Percentiles rank a stretch among this genome's conserved stretches.
phyloP scores from a whole-genome alignment of 2,329 filamentous ascomycete species.

The Pseudogymnoascus sp. region DNA sequence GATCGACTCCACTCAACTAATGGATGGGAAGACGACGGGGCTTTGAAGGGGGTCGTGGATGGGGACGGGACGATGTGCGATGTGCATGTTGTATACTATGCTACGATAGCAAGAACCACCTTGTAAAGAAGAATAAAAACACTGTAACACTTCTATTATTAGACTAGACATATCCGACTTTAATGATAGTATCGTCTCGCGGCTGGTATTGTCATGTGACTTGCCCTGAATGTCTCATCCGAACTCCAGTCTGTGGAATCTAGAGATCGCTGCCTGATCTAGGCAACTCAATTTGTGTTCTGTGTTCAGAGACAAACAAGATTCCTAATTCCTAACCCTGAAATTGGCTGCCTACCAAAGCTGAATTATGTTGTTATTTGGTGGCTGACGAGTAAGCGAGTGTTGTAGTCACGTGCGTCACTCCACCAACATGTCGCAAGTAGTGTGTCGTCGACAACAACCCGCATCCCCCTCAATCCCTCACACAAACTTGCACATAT shows the following conservation, averaged over 20 bases:
- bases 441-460: slow-evolving; percentile 7
- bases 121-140: slow-evolving; percentile 5
- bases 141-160: not conserved
- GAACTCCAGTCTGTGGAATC: not conserved
- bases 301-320: not conserved
- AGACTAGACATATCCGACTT: not conserved
- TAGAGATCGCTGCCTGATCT: not conserved
- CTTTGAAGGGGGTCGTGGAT: not conserved
- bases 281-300: not conserved
- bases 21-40: slow-evolving; percentile 3
- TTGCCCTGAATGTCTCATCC: not conserved
- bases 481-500: slow-evolving; percentile 8
- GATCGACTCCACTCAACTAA: slow-evolving; percentile 8
- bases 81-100: slow-evolving; percentile 4
- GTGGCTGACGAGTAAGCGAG: slow-evolving; percentile 5
- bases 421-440: slow-evolving; percentile 6
- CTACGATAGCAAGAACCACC: not conserved
- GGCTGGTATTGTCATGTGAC: not conserved
- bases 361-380: not conserved
- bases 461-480: slow-evolving; percentile 8
- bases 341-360: not conserved
- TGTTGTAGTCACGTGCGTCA: not conserved
- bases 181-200: not conserved
- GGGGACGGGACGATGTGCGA: not conserved
- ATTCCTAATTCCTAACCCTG: not conserved